These are phyloP conservation scores for Calonectria pseudoturangicola DNA, from an alignment of 2,329 filamentous ascomycete genomes.

Conservation along the genomic window DNA sequence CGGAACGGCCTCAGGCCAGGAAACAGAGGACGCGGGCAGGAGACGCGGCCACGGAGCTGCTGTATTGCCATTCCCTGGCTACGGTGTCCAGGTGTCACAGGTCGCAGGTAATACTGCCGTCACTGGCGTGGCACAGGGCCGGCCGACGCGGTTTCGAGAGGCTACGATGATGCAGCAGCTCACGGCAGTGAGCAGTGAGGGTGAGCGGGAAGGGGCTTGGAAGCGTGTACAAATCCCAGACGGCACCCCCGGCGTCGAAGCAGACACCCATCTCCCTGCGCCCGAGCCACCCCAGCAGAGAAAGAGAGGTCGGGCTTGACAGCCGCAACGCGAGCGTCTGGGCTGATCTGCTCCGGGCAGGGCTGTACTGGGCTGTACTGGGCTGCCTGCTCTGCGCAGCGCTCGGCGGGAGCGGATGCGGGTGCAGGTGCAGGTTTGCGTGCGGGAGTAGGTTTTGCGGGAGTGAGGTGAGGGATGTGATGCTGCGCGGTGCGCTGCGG, in stretches of 20 bases:
- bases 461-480: slow-evolving; percentile 29
- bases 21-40: slow-evolving; percentile 50
- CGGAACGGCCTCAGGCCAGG: slow-evolving; percentile 48
- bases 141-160: slow-evolving; percentile 54
- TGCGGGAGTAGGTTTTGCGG: slow-evolving; percentile 20
- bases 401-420: slow-evolving; percentile 38
- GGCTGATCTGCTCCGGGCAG: slow-evolving; percentile 37
- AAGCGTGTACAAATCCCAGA: slow-evolving; percentile 41
- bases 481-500: slow-evolving; percentile 13
- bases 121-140: slow-evolving; percentile 53
- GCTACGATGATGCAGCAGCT: slow-evolving; percentile 52
- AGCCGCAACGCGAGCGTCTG: slow-evolving; percentile 39
- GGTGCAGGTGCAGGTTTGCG: slow-evolving; percentile 31
- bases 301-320: slow-evolving; percentile 46
- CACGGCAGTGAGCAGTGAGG: slow-evolving; percentile 48
- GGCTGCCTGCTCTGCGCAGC: slow-evolving; percentile 22
- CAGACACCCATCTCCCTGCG: slow-evolving; percentile 52
- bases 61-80: slow-evolving; percentile 57
- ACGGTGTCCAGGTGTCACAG: slow-evolving; percentile 56
- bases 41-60: slow-evolving; percentile 53
- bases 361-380: slow-evolving; percentile 21
- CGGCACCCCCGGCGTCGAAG: slow-evolving; percentile 48
- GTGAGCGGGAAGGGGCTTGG: slow-evolving; percentile 42
- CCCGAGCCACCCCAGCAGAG: slow-evolving; percentile 49
- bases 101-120: slow-evolving; percentile 55